These are phyloP conservation scores for Globisporangium spinosum DNA, from an alignment of 352 stramenopile genomes.

Conservation along the genomic window DNA sequence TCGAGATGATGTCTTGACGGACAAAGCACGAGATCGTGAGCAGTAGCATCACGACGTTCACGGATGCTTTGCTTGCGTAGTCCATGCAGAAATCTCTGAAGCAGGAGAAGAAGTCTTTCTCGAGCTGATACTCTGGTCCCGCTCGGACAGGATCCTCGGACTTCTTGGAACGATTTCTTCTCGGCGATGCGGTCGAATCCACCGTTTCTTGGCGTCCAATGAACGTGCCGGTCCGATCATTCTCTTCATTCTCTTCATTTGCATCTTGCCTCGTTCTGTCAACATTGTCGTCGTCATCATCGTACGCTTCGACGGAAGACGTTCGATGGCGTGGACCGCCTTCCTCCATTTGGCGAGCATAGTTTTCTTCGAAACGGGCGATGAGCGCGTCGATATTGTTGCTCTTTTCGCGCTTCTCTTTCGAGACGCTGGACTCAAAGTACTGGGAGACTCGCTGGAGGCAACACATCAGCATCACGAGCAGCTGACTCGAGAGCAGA, in stretches of 20 bases:
- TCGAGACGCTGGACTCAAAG: conserved; percentile 50
- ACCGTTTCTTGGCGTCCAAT: not conserved
- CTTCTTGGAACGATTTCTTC: not conserved
- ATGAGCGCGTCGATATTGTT: conserved; percentile 36
- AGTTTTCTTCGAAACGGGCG: conserved; percentile 47
- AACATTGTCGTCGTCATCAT: conserved; percentile 47
- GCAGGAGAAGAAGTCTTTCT: conserved; percentile 61
- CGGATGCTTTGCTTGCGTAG: conserved; percentile 70
- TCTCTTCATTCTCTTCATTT: conserved; percentile 27
- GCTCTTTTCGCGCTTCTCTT: conserved; percentile 29
- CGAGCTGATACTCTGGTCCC: conserved; percentile 11
- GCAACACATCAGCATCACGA: conserved; percentile 70
- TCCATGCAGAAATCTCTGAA: conserved; percentile 62
- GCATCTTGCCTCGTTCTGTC: conserved; percentile 36
- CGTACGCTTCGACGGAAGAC: conserved; percentile 51
- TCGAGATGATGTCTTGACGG: conserved; percentile 69
- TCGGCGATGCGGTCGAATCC: not conserved
- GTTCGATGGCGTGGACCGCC: conserved; percentile 35
- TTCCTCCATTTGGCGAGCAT: conserved; percentile 36
- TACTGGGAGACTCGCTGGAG: conserved; percentile 72
- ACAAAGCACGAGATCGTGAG: conserved; percentile 79
- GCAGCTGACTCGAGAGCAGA: conserved; percentile 49
- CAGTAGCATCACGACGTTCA: conserved; percentile 75
- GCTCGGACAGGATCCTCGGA: not conserved
- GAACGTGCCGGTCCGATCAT: conserved; percentile 9